Evolutionary conservation across 2,329 filamentous ascomycete genomes (phyloP), one percentile per base, ranked within the genome.

Genomic region (Colletotrichum liriopes): DNA sequence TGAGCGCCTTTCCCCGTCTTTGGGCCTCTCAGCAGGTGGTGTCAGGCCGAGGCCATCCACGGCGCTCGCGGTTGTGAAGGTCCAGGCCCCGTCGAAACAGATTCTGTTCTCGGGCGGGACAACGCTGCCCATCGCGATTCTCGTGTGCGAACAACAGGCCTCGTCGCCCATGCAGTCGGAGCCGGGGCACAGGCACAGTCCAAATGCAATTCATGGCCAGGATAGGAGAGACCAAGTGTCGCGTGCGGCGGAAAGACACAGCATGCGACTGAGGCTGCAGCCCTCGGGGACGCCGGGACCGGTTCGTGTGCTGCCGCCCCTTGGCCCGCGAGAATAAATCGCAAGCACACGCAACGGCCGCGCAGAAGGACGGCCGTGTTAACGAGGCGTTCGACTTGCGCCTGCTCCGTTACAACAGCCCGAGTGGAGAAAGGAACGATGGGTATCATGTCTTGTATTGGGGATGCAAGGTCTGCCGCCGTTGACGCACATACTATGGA

Each of bases 381-480:
- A 12, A 23, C 6, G 49, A 14, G 49, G 16, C 49, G 26, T 32
- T 8, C 14, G 26, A 7, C 49, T 52, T 16, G 49, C 49, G 26
- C 18, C 5, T 16, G 16, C 26, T 52, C 32, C 49, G 32, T 18
- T 23, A 52, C 23, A 26, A 14, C 16, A 29, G 11, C 49, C 18
- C 49, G 26, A 52, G 26, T 23, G 7, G 49, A 32, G 14, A 18
- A 16, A 14, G 26, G 14, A 32, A 52, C 18, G 12, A 39, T 41
- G 54, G 54, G 54, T 58, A 58, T 58, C 54, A 26, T 58, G 23
- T 18, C 23, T 58, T 41, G 35, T 58, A 26, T 41, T 58, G n/a
- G n/a, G n/a, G 12, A 18, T 18, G 54, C 35, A 9, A 58, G 6
- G 35, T 18, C 54, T 16, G n/a, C 35, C 6, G 35, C 49, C 12